phyloP scores from a whole-genome alignment of 2,329 filamentous ascomycete species.

The Colletotrichum somersetense region DNA sequence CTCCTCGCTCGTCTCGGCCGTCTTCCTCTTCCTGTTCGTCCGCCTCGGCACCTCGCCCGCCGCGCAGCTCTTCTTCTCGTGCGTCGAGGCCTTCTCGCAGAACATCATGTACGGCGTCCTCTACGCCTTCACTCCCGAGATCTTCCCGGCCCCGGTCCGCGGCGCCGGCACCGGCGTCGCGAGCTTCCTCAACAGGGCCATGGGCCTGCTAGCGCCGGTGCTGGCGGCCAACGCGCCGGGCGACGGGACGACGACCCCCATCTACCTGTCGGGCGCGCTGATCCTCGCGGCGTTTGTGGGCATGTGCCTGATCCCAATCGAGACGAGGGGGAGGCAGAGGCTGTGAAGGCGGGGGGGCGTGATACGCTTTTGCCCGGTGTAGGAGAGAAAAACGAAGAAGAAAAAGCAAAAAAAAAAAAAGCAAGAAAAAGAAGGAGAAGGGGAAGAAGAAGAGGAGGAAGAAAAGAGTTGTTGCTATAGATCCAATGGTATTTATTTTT shows the following conservation, averaged over 20 bases:
- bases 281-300: slow-evolving; percentile 71
- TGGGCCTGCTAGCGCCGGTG: slow-evolving; percentile 76
- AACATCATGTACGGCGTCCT: slow-evolving; percentile 84
- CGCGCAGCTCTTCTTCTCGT: slow-evolving; percentile 74
- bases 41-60: slow-evolving; percentile 67
- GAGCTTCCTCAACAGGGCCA: slow-evolving; percentile 77
- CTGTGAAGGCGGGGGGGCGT: slow-evolving; percentile 53
- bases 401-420: background rate
- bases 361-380: background rate
- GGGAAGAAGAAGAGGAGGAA: background rate
- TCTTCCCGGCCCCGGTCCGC: slow-evolving; percentile 79
- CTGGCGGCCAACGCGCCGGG: slow-evolving; percentile 73
- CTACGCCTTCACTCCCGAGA: slow-evolving; percentile 82
- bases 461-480: background rate
- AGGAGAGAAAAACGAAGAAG: background rate
- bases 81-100: slow-evolving; percentile 77
- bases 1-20: slow-evolving; percentile 74
- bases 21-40: slow-evolving; percentile 78
- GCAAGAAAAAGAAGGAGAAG: too few relatives aligned
- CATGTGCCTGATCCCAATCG: slow-evolving; percentile 72
- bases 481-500: background rate
- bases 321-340: slow-evolving; percentile 71
- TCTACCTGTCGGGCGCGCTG: slow-evolving; percentile 68
- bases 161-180: slow-evolving; percentile 80
- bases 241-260: slow-evolving; percentile 68